Evolutionary conservation across 2,329 filamentous ascomycete genomes (phyloP).

Genomic region (Cytospora piceae): DNA sequence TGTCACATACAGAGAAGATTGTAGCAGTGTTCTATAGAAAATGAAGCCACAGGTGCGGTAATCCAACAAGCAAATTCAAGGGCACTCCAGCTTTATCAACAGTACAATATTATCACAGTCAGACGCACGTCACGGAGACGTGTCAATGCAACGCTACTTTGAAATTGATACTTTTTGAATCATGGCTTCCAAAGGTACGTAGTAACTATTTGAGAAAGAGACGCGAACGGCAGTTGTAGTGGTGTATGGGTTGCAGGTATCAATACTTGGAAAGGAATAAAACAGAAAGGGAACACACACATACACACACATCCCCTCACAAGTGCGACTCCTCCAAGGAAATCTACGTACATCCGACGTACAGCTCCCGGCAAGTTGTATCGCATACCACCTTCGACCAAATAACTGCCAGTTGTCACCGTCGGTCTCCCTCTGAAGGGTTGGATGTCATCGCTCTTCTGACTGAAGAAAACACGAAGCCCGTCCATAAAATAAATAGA

Average conservation of each 20-base stretch:
- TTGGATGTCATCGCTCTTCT: not conserved
- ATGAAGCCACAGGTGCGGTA: too few relatives aligned
- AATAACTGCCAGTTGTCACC: constrained; percentile 19
- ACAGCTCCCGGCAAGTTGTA: constrained; percentile 11
- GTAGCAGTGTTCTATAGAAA: too few relatives aligned
- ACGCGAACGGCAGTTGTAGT: constrained; percentile 18
- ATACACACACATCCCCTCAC: constrained; percentile 10
- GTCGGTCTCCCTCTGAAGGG: constrained; percentile 10
- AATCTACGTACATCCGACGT: constrained; percentile 10
- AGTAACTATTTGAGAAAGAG: constrained; percentile 4
- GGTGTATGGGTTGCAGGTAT: constrained; percentile 19
- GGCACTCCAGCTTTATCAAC: too few relatives aligned
- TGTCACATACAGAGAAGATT: too few relatives aligned
- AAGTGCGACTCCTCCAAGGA: constrained; percentile 2
- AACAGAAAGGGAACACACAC: constrained; percentile 10
- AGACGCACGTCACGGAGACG: not conserved
- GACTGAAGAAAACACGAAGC: not conserved
- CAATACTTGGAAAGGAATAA: constrained; percentile 8
- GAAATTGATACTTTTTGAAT: constrained; percentile 14
- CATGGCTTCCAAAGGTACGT: constrained; percentile 14
- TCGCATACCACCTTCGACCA: not conserved
- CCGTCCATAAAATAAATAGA: constrained; percentile 8
- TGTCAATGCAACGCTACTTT: not conserved
- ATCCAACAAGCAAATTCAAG: too few relatives aligned
- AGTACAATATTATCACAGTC: too few relatives aligned